Evolutionary conservation across 2,329 filamentous ascomycete genomes (phyloP), one percentile per base, ranked within the genome.

Genomic region (Alternaria incomplexa): DNA sequence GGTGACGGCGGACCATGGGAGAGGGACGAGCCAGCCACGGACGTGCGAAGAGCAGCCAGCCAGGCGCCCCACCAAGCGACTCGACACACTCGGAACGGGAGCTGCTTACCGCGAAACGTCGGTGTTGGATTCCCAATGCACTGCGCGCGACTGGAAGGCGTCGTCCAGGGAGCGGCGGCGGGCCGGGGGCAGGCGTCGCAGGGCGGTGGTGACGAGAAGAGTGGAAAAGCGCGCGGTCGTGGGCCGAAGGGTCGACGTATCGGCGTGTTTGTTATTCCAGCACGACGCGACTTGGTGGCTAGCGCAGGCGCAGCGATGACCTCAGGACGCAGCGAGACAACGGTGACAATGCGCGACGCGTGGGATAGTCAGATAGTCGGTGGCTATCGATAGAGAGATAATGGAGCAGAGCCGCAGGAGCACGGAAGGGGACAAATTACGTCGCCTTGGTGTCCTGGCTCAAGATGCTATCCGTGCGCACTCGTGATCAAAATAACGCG

Each of bases 371-470:
- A 48, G 58, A 45, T 45, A 48, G 23, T 56, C 58, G 55, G 52
- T 65, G 55, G 58, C 64, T 66, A 66, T 66, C 64, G 64, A 66
- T 66, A 66, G 62, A 59, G 46, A 59, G 60, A 55, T 44, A 50
- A 45, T 62, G 57, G 62, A 65, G 63, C 64, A 66, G 64, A 66
- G 64, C 64, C 64, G 64, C 64, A 66, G 62, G 57, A 63, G 55
- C 64, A 62, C 64, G 64, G 62, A 60, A 63, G 55, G 43, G 46
- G 56, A 55, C 64, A 55, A 66, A 65, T 65, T 64, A 62, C 64
- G 64, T 63, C 64, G 61, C 57, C 44, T 43, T 47, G 56, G 40
- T 26, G 15, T 43, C 45, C 43, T 25, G n/a, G 28, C 20, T 47
- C 51, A 54, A 40, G 46, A 36, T 46, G 22, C 55, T 59, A 61